Percentiles rank a stretch among this genome's conserved stretches.
Conservation (phyloP, 768 basidiomycete genomes). For the Mycena albidolilacea region DNA sequence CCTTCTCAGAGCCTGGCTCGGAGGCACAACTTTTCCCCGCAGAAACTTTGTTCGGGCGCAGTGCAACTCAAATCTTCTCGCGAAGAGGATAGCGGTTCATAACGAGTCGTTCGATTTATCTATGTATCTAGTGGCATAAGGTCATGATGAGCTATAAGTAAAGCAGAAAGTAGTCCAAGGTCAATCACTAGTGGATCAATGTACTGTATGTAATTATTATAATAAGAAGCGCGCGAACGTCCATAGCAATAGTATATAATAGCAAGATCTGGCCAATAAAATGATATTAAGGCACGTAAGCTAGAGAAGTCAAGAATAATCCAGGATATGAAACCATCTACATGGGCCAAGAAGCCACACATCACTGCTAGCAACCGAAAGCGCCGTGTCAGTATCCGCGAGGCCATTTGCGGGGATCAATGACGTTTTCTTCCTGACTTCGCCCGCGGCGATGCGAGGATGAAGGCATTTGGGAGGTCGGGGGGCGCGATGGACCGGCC, state of each 20-base stretch:
- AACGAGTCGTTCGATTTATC: not conserved
- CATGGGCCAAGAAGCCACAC: conserved; percentile 29
- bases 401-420: conserved; percentile 67
- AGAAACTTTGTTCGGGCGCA: conserved; percentile 19
- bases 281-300: conserved; percentile 56
- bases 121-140: conserved; percentile 23
- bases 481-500: conserved; percentile 50
- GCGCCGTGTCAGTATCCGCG: conserved; percentile 61
- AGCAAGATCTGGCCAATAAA: conserved; percentile 49
- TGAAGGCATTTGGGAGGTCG: conserved; percentile 46
- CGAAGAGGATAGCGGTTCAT: not conserved
- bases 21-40: not conserved
- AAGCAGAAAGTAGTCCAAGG: conserved; percentile 12
- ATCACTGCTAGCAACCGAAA: conserved; percentile 45
- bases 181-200: conserved; percentile 9
- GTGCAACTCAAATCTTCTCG: conserved; percentile 13
- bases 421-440: conserved; percentile 54
- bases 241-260: conserved; percentile 37
- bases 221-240: not conserved
- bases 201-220: conserved; percentile 36
- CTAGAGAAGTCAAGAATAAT: conserved; percentile 56
- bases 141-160: conserved; percentile 27
- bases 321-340: conserved; percentile 36
- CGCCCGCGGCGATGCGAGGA: conserved; percentile 61
- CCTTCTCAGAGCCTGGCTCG: not conserved